These are phyloP conservation scores for Yamadazyma kanchanaburiensis DNA, from an alignment of 1,139 yeast species.

Conservation along the genomic window DNA sequence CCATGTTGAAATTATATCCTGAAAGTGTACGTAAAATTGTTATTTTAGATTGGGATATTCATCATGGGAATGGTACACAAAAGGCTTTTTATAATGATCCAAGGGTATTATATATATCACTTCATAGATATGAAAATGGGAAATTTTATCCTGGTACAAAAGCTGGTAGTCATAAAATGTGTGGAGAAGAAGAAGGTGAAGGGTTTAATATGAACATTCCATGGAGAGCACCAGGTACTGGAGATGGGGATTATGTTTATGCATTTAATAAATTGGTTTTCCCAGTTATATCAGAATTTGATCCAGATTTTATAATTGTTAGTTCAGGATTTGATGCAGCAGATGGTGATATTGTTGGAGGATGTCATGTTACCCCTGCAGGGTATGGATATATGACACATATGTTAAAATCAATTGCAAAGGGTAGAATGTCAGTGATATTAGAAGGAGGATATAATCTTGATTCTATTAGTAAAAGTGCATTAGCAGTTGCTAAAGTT, in stretches of 20 bases:
- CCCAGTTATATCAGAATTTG: constrained; percentile 86
- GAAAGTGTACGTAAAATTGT: constrained; percentile 83
- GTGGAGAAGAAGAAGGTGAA: constrained; percentile 82
- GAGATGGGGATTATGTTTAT: constrained; percentile 92
- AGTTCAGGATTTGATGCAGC: constrained; percentile 99
- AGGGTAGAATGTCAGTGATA: constrained; percentile 84
- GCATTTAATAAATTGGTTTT: constrained; percentile 87
- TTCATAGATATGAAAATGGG: constrained; percentile 92
- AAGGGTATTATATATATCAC: constrained; percentile 81
- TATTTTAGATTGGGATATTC: constrained; percentile 95
- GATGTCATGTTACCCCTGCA: constrained; percentile 91
- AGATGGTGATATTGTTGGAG: constrained; percentile 97
- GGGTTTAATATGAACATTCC: constrained; percentile 91
- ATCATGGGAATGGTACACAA: constrained; percentile 98
- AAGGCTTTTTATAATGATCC: constrained; percentile 87
- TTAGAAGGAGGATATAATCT: constrained; percentile 96
- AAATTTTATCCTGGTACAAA: constrained; percentile 91
- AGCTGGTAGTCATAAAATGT: constrained; percentile 72
- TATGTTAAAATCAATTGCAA: constrained; percentile 79
- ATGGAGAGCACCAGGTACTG: constrained; percentile 91
- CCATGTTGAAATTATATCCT: constrained; percentile 77
- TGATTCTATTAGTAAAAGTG: constrained; percentile 86
- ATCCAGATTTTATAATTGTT: constrained; percentile 88
- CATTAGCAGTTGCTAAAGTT: constrained; percentile 88
- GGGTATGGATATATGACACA: constrained; percentile 98